phyloP scores from a whole-genome alignment of 805 yeast genomes.

The Candida rishiriensis region DNA sequence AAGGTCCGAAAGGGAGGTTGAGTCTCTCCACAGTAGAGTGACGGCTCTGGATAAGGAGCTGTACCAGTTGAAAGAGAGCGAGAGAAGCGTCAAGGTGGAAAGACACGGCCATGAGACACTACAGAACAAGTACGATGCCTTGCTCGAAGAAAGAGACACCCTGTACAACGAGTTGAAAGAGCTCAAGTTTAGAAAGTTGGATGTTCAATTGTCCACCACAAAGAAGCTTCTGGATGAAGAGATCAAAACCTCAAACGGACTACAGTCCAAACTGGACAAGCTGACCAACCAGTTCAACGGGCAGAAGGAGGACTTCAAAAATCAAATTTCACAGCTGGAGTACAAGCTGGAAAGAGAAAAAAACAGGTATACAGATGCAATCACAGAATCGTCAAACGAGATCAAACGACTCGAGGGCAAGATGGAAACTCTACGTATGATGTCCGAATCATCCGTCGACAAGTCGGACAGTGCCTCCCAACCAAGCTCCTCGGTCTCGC shows the following conservation, averaged over 20 bases:
- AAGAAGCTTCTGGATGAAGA: slow-evolving; percentile 33
- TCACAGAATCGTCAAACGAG: slow-evolving; percentile 37
- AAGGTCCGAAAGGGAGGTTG: slow-evolving; percentile 24
- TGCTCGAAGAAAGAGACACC: slow-evolving; percentile 20
- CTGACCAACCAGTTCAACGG: slow-evolving; percentile 15
- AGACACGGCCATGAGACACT: slow-evolving; percentile 24
- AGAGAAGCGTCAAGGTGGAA: slow-evolving; percentile 28
- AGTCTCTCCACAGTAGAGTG: slow-evolving; percentile 23
- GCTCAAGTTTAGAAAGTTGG: slow-evolving; percentile 30
- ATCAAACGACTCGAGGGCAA: slow-evolving; percentile 59
- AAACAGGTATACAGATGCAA: slow-evolving; percentile 20
- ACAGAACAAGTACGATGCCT: slow-evolving; percentile 20
- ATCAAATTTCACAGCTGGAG: slow-evolving; percentile 22
- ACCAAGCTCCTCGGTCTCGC: slow-evolving; percentile 11
- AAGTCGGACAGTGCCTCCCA: slow-evolving; percentile 3
- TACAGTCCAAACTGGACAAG: slow-evolving; percentile 20
- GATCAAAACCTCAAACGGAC: slow-evolving; percentile 21
- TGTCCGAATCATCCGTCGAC: slow-evolving; percentile 43
- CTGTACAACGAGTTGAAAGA: slow-evolving; percentile 28
- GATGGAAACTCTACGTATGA: slow-evolving; percentile 62
- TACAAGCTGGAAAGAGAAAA: slow-evolving; percentile 27
- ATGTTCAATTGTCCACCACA: slow-evolving; percentile 29
- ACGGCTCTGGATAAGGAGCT: slow-evolving; percentile 27
- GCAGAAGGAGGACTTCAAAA: slow-evolving; percentile 22
- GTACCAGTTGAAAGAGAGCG: slow-evolving; percentile 15